A percentile compares a stretch with the other conserved stretches of the same genome.
Evolutionary conservation across 169 alveolate genomes (phyloP).

Genomic region (Toxoplasma gondii): DNA sequence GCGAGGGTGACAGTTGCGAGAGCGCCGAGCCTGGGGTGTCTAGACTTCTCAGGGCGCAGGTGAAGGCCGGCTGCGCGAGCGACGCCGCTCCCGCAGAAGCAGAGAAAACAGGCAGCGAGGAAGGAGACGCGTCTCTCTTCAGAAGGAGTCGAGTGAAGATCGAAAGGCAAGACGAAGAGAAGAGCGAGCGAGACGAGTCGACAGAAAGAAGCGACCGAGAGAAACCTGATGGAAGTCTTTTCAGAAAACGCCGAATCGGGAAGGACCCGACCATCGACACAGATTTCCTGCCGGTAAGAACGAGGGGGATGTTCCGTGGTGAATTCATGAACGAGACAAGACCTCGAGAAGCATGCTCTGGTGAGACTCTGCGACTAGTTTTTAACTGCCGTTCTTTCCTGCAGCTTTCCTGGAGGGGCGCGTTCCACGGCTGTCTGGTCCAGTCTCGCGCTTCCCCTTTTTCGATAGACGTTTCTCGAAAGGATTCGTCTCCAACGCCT

Average conservation of each 20-base stretch:
- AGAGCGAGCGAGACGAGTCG: background rate
- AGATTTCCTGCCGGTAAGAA: constrained; percentile 53
- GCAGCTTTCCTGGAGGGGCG: no score
- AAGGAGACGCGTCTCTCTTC: background rate
- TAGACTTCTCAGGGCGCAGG: background rate
- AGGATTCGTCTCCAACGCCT: no score
- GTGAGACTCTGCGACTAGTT: background rate
- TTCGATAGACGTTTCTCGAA: no score
- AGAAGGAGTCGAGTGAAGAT: background rate
- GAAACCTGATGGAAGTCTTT: background rate
- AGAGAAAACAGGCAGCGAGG: background rate
- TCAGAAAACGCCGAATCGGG: constrained; percentile 43
- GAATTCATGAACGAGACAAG: background rate
- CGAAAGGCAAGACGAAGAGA: background rate
- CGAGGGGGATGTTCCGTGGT: background rate
- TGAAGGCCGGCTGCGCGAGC: background rate
- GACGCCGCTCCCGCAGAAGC: background rate
- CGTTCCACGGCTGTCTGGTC: no score
- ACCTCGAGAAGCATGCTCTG: background rate
- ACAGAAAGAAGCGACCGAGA: background rate
- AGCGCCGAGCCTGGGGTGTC: background rate
- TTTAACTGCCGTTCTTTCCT: background rate
- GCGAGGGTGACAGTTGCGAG: background rate
- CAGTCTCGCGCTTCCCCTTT: no score
- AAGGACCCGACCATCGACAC: constrained; percentile 69